Evolutionary conservation across 2,329 filamentous ascomycete species (phyloP).

Genomic region (Colletotrichum sansevieriae): DNA sequence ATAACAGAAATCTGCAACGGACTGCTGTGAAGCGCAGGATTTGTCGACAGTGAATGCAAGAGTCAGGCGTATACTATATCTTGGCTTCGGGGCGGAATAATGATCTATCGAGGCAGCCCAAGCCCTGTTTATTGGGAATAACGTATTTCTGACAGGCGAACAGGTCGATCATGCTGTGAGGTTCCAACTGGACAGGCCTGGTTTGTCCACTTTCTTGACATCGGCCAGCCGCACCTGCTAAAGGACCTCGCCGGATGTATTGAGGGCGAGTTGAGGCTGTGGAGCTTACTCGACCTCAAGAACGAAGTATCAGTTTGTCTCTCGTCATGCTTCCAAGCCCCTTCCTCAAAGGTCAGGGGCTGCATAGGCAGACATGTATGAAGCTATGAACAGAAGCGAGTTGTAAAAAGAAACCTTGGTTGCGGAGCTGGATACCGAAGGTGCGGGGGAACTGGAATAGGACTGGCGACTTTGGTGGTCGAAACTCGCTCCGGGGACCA

Average conservation of each 20-base stretch:
- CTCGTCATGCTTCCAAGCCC: slow-evolving; percentile 13
- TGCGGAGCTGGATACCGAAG: slow-evolving; percentile 34
- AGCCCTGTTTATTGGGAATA: slow-evolving; percentile 1
- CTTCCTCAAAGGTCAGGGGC: slow-evolving; percentile 29
- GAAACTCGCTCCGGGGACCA: slow-evolving; percentile 24
- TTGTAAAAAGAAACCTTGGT: slow-evolving; percentile 29
- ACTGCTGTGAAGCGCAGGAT: neutral
- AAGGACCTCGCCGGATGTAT: slow-evolving; percentile 3
- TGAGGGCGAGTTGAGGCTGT: neutral
- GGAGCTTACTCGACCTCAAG: neutral
- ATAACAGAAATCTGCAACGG: neutral
- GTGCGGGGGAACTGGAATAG: slow-evolving; percentile 13
- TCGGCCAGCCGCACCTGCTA: slow-evolving; percentile 11
- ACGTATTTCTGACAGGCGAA: slow-evolving; percentile 9
- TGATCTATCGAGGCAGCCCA: neutral
- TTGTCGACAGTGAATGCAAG: neutral
- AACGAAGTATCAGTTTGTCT: neutral
- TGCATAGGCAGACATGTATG: slow-evolving; percentile 4
- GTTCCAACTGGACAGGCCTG: slow-evolving; percentile 1
- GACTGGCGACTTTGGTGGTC: slow-evolving; percentile 9
- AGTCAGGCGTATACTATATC: no score
- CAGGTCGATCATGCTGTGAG: slow-evolving; percentile 7
- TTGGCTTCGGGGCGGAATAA: neutral
- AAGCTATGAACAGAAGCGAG: neutral
- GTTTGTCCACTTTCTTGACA: slow-evolving; percentile 12